phyloP scores from a whole-genome alignment of 2,329 filamentous ascomycete species.

The Diplodia corticola region DNA sequence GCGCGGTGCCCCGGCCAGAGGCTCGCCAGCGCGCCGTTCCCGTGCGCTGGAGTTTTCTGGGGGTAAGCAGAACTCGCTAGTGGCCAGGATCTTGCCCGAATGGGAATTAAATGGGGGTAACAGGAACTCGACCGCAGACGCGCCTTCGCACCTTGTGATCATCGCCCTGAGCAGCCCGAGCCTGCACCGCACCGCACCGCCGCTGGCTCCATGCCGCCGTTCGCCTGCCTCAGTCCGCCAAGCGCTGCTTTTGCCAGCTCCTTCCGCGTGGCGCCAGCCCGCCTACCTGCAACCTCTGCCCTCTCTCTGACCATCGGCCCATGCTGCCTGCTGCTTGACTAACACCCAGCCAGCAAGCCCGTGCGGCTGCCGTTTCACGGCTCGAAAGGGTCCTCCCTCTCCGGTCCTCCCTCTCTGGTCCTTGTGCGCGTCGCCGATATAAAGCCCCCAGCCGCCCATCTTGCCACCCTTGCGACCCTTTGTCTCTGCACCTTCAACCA shows the following conservation, averaged over 20 bases:
- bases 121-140: conserved; percentile 14
- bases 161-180: neutral
- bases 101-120: conserved; percentile 23
- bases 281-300: neutral
- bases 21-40: conserved; percentile 14
- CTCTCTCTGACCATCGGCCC: neutral
- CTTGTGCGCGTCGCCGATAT: conserved; percentile 16
- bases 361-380: conserved; percentile 7
- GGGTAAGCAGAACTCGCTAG: conserved; percentile 22
- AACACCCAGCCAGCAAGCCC: conserved; percentile 6
- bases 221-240: neutral
- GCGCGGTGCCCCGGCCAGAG: neutral
- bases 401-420: too few species aligned
- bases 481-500: conserved; percentile 1
- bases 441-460: conserved; percentile 19
- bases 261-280: conserved; percentile 16
- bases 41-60: conserved; percentile 16
- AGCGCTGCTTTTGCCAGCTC: neutral
- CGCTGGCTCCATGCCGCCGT: neutral
- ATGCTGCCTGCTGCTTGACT: conserved; percentile 17
- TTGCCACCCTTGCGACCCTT: conserved; percentile 16
- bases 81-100: conserved; percentile 17
- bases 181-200: neutral
- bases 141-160: conserved; percentile 22
- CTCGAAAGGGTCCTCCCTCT: conserved; percentile 14